A percentile compares a stretch with the other conserved stretches of the same genome.
These are phyloP conservation scores for Gossypium sturtianum DNA, from an alignment of 345 rosid genomes.

Conservation along the genomic window DNA sequence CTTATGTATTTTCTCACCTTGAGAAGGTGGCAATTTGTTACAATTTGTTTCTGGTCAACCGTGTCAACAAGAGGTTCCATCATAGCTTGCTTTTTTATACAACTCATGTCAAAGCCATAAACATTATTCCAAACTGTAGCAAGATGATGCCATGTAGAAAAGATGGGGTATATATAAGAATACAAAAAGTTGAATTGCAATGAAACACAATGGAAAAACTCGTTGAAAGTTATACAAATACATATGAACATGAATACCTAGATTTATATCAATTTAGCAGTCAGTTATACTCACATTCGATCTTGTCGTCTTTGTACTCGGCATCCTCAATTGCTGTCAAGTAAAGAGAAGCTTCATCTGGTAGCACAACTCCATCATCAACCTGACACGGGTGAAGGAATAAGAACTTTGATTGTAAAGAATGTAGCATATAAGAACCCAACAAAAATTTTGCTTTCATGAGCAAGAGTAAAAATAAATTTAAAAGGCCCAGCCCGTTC, in stretches of 20 bases:
- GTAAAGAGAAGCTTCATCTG: conserved; percentile 86
- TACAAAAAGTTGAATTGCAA: background rate
- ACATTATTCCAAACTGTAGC: conserved; percentile 80
- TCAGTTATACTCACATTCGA: conserved; percentile 63
- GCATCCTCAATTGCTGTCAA: conserved; percentile 96
- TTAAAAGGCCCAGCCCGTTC: background rate
- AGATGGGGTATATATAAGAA: conserved; percentile 4
- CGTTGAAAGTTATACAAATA: background rate
- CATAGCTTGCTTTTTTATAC: conserved; percentile 95
- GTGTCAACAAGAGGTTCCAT: conserved; percentile 97
- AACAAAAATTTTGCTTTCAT: too few species aligned
- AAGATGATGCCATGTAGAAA: conserved; percentile 4
- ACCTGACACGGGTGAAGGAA: conserved; percentile 37
- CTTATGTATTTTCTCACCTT: conserved; percentile 43
- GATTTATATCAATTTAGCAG: conserved; percentile 1
- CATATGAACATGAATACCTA: background rate
- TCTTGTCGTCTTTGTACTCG: conserved; percentile 90
- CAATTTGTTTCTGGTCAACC: conserved; percentile 88
- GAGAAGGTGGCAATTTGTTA: conserved; percentile 68
- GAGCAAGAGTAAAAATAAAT: background rate
- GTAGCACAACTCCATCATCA: conserved; percentile 73
- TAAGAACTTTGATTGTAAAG: conserved; percentile 1
- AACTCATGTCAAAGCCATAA: conserved; percentile 93
- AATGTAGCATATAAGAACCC: background rate
- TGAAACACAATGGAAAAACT: background rate